These are phyloP conservation scores for Arthroderma uncinatum DNA, from an alignment of 2,329 filamentous ascomycete genomes.

Conservation along the genomic window DNA sequence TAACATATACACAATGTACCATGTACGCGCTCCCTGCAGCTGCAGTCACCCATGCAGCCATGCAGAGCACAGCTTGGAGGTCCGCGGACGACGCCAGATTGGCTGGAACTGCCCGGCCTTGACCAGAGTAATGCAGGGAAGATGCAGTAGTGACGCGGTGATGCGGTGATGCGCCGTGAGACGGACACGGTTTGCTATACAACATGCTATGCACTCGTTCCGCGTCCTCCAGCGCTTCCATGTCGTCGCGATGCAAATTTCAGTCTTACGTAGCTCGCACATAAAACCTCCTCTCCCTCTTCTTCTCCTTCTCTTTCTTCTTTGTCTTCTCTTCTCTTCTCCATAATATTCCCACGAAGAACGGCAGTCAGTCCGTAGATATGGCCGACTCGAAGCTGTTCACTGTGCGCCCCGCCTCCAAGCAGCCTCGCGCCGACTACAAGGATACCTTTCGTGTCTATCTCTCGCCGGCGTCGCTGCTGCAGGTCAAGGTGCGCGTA, in stretches of 20 bases:
- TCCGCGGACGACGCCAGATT: background rate
- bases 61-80: background rate
- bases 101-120: background rate
- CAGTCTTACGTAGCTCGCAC: background rate
- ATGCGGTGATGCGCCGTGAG: too few relatives aligned
- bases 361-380: too few relatives aligned
- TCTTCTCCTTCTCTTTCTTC: background rate
- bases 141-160: too few relatives aligned
- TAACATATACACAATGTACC: background rate
- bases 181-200: too few relatives aligned
- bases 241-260: background rate
- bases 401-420: constrained; percentile 45
- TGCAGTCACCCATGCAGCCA: background rate
- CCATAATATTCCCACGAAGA: background rate
- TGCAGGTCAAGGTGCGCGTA: constrained; percentile 44
- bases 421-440: constrained; percentile 37
- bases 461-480: constrained; percentile 45
- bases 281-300: background rate
- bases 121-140: background rate
- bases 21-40: background rate
- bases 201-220: too few relatives aligned
- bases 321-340: too few relatives aligned
- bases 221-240: background rate
- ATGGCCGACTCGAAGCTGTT: constrained; percentile 24
- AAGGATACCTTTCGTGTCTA: constrained; percentile 51